These are phyloP conservation scores for Hymenoscyphus fructigenus DNA, from an alignment of 2,329 filamentous ascomycete species.

Conservation along the genomic window DNA sequence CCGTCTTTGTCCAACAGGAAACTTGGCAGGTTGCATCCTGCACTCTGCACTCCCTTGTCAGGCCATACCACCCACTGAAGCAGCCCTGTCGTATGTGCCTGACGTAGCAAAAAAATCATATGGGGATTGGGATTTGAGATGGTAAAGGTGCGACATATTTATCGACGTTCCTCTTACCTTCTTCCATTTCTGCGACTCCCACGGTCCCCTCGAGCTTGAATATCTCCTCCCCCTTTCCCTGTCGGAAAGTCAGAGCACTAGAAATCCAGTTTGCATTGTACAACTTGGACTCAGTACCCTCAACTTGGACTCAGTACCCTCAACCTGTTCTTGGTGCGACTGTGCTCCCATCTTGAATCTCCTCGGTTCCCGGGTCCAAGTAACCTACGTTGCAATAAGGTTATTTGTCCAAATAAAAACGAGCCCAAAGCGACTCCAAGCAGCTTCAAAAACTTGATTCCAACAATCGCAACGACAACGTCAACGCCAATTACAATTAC, in stretches of 20 bases:
- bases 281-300: background rate
- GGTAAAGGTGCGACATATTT: background rate
- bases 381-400: too few species aligned
- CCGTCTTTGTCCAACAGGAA: background rate
- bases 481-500: too few species aligned
- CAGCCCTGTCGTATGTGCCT: slow-evolving; percentile 2
- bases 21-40: background rate
- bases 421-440: too few species aligned
- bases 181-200: background rate
- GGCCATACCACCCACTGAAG: background rate
- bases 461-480: too few species aligned
- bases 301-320: background rate
- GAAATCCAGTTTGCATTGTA: slow-evolving; percentile 1
- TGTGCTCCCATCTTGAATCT: background rate
- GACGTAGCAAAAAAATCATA: background rate
- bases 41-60: background rate
- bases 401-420: too few species aligned
- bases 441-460: too few species aligned
- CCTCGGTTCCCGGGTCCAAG: too few species aligned
- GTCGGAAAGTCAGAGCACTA: background rate
- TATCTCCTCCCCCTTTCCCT: background rate
- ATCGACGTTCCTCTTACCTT: background rate
- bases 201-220: background rate
- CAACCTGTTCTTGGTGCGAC: background rate
- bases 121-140: background rate